Base-by-base conservation (phyloP, 1,284 basidiomycete genomes). In the Apiotrichum montevideense region DNA sequence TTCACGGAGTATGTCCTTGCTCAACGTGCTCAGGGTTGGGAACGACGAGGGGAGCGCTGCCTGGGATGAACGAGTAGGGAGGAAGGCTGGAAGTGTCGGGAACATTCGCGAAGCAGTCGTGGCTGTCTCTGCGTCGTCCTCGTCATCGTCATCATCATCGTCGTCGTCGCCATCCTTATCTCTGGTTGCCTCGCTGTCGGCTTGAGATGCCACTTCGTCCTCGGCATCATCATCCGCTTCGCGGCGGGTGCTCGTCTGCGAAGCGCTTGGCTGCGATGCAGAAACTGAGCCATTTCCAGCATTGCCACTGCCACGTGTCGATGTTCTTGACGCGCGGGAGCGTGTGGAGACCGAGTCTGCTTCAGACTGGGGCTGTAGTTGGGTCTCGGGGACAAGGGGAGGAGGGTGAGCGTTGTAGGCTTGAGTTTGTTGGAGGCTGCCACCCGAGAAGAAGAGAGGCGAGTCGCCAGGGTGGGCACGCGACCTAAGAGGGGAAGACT, bases 381-480 rank as follows among this genome's bases (percentile, higher is more conserved):
- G 58, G 13, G 59, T 64, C 39, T 66, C 65, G 29, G 63, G 50
- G 39, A 63, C 51, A 49, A 65, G 40, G 39, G 57, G 56, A 4
- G 51, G 52, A 0, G 66, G 66, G 44, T 58, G 56, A 11, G 66
- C 45, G 46, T 65, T 61, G 45, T 60, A 60, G 6, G 56, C 59
- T 59, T 70, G 68, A 14, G 68, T 70, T 40, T 59, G 61, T 4
- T 58, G 62, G 43, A 66, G 68, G 8, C 64, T 63, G 14, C 61
- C 59, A 40, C 65, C 64, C 3, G 66, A 58, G 59, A 67, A 61
- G 64, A 70, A 70, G 9, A 70, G 57, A 5, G 63, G 64, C 35
- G 56, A 56, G 29, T 46, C 55, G 2, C 46, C 35, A n/a, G 21
- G 46, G 32, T n/a, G 21, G 14, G 41, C 44, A 29, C 44, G 6